Base-by-base conservation (phyloP, 352 stramenopile species). In the Phytophthora pini region DNA sequence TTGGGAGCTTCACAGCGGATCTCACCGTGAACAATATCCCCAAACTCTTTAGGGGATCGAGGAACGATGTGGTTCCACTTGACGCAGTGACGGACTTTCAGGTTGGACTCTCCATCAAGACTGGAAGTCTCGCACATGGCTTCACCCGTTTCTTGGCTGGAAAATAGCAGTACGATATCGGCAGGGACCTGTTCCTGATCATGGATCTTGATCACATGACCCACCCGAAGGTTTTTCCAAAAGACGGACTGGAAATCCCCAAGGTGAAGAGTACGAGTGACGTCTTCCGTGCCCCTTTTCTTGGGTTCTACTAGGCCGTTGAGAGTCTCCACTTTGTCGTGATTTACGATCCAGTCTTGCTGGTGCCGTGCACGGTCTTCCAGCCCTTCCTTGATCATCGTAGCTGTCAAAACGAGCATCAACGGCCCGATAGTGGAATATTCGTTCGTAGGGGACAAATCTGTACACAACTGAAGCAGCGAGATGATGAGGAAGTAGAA, bases 401-500 rank as follows among this genome's bases (percentile, higher is more conserved):
- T 93, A 11, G 87, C 88, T 11, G 87, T 71, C 6, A 97, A 62
- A 17, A 96, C 89, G 17, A 96, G 79, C 39, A 80, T 68, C 34
- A 97, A 78, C 10, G 89, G 89, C 0, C 82, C 82, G 29, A 97
- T 77, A 0, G 89, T 97, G 51, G 89, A 94, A 70, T 94, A 96
- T 56, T 93, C 81, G 58, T 94, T 95, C 29, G 89, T 95, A 5
- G 89, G 89, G 17, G 88, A 95, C 43, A 96, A 59, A 27, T 92
- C 78, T 17, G 94, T 98, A 26, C 94, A 82, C 8, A 98, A 76
- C 80, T 99, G 98, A 36, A 99, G 84, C 26, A 97, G 64, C 7
- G 94, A 98, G 45, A 99, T 97, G 66, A 97, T 80, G 22, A 98
- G 76, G 60, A 99, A 99, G 77, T 99, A 99, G 58, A 98, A 90